Percentiles rank a stretch among this genome's conserved stretches.
Evolutionary conservation across 768 basidiomycete species (phyloP).

Genomic region (Macrolepiota dolichaula): DNA sequence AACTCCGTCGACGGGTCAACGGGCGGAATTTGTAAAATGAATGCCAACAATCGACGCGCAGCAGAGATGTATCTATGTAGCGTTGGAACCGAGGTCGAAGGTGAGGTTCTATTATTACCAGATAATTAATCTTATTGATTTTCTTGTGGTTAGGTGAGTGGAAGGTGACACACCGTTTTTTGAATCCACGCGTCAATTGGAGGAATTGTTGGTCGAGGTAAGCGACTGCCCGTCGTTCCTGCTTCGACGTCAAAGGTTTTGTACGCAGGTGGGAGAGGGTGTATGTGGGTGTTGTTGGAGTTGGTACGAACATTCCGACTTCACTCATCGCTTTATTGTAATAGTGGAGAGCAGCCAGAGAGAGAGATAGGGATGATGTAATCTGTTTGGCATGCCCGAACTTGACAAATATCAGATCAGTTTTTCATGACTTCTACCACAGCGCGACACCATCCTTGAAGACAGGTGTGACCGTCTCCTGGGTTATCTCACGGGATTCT

Average conservation of each 20-base stretch:
- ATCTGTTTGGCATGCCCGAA: background rate
- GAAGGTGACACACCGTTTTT: slow-evolving; percentile 63
- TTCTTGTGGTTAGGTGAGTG: background rate
- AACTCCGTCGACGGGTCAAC: slow-evolving; percentile 66
- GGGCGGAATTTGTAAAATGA: slow-evolving; percentile 75
- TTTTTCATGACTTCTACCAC: too few species aligned
- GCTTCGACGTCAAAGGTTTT: slow-evolving; percentile 42
- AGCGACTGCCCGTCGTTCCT: slow-evolving; percentile 63
- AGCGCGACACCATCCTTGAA: too few species aligned
- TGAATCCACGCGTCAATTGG: slow-evolving; percentile 63
- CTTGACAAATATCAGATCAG: background rate
- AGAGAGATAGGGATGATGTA: background rate
- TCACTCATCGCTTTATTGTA: background rate
- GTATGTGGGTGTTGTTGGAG: background rate
- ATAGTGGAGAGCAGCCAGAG: background rate
- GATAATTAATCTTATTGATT: background rate
- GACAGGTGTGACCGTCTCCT: too few species aligned
- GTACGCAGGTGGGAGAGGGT: slow-evolving; percentile 3
- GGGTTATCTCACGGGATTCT: too few species aligned
- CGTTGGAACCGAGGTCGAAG: slow-evolving; percentile 51
- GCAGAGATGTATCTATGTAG: slow-evolving; percentile 58
- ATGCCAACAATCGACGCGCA: slow-evolving; percentile 49
- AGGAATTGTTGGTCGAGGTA: slow-evolving; percentile 67
- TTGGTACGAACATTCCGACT: background rate
- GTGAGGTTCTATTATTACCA: slow-evolving; percentile 32